These are phyloP conservation scores for Phytopythium chamaehyphon DNA, from an alignment of 352 stramenopile genomes.

Conservation along the genomic window DNA sequence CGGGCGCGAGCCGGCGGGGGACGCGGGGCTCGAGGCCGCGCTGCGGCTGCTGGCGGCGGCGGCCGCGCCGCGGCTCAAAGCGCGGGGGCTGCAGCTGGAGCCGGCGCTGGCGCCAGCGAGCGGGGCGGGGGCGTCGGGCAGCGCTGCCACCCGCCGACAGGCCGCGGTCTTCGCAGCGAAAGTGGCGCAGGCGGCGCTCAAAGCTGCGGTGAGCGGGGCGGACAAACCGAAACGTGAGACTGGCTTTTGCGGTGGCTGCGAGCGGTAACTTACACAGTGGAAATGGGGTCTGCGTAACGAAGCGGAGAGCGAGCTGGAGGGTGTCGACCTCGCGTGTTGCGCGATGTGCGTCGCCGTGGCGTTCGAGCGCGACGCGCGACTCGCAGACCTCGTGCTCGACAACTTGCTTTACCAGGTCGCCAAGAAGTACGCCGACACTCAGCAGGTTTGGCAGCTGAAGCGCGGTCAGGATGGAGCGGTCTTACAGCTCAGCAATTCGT, in stretches of 20 bases:
- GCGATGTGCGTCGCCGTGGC: constrained; percentile 49
- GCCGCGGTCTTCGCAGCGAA: constrained; percentile 49
- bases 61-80: constrained; percentile 11
- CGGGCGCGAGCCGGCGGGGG: neutral
- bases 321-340: constrained; percentile 49
- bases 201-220: constrained; percentile 30
- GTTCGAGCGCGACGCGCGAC: constrained; percentile 33
- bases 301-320: constrained; percentile 21
- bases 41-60: constrained; percentile 20
- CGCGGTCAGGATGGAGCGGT: too few relatives aligned
- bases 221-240: constrained; percentile 12
- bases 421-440: constrained; percentile 65
- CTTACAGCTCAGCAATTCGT: neutral
- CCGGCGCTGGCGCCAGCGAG: too few relatives aligned
- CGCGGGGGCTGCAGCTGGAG: constrained; percentile 6
- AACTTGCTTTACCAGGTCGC: constrained; percentile 80
- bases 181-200: constrained; percentile 57
- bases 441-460: constrained; percentile 6
- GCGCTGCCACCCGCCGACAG: constrained; percentile 13
- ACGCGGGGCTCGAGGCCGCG: neutral
- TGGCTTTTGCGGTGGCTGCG: neutral
- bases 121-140: neutral
- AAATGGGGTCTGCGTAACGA: constrained; percentile 5
- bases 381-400: constrained; percentile 63
- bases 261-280: neutral